A percentile compares a stretch with the other conserved stretches of the same genome.
These are phyloP conservation scores for Rhizopus stolonifer DNA, from an alignment of 371 early-diverging fungal species.

Conservation along the genomic window DNA sequence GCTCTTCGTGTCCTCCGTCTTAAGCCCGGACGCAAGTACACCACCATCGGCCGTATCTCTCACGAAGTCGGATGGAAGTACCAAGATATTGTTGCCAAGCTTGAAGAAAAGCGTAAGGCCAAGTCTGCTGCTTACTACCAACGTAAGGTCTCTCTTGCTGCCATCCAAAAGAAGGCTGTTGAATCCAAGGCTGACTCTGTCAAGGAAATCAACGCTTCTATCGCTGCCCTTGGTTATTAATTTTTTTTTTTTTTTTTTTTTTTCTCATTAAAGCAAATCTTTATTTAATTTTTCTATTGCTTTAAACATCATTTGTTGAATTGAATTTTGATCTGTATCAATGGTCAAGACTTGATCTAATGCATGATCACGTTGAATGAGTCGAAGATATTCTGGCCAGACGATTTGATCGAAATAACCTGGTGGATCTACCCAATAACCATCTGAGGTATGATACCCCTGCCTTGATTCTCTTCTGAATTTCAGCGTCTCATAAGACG, in stretches of 20 bases:
- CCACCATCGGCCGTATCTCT: too few species aligned
- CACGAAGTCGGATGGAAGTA: too few species aligned
- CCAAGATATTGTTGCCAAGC: too few species aligned
- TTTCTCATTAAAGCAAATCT: too few species aligned
- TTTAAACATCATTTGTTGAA: conserved; percentile 26
- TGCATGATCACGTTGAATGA: conserved; percentile 21
- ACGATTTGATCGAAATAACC: conserved; percentile 75
- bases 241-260: too few species aligned
- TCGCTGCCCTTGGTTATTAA: conserved; percentile 62
- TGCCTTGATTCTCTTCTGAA: conserved; percentile 58
- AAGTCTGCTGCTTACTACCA: too few species aligned
- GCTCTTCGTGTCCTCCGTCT: too few species aligned
- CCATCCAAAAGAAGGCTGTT: too few species aligned
- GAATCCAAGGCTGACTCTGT: conserved; percentile 49
- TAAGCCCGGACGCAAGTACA: too few species aligned
- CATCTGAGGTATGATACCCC: conserved; percentile 72
- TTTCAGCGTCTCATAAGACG: conserved; percentile 56
- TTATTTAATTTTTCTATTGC: neutral
- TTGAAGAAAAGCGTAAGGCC: too few species aligned
- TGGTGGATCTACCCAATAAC: conserved; percentile 80
- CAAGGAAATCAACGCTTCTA: conserved; percentile 49
- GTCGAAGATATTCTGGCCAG: conserved; percentile 68
- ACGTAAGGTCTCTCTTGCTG: too few species aligned
- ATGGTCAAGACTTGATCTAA: conserved; percentile 22
- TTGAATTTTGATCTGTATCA: conserved; percentile 26